Conservation (phyloP, 192 early-diverging fungal species). For the Podila clonocystis region DNA sequence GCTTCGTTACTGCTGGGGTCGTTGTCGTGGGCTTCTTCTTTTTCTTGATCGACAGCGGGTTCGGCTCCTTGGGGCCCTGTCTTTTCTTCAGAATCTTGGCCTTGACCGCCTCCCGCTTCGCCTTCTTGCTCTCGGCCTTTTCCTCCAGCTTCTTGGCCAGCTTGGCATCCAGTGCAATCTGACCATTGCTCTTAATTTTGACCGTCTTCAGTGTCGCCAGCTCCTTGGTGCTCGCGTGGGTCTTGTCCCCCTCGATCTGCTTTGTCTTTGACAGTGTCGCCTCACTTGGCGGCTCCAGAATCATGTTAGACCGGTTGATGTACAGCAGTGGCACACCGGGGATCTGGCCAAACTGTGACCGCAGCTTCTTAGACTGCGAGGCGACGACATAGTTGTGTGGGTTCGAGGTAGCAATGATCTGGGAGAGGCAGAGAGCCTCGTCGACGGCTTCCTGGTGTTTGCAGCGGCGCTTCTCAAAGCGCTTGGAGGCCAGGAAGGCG, state of each 20-base stretch:
- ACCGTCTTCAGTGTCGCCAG: constrained; percentile 58
- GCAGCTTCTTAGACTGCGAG: constrained; percentile 77
- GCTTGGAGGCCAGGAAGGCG: constrained; percentile 67
- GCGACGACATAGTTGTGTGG: constrained; percentile 89
- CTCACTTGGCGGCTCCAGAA: constrained; percentile 81
- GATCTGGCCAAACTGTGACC: constrained; percentile 68
- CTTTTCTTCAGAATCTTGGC: constrained; percentile 59
- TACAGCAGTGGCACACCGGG: constrained; percentile 91
- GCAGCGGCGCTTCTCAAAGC: constrained; percentile 86
- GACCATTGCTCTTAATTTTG: constrained; percentile 55
- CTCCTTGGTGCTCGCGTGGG: constrained; percentile 55
- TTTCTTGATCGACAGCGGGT: constrained; percentile 91
- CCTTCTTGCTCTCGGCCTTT: constrained; percentile 44
- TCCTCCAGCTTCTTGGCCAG: constrained; percentile 58
- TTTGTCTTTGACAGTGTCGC: constrained; percentile 57
- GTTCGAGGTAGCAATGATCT: constrained; percentile 80
- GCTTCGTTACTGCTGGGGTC: constrained; percentile 36
- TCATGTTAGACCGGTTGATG: constrained; percentile 77
- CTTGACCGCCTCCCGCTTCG: constrained; percentile 39
- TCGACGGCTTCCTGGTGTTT: constrained; percentile 72
- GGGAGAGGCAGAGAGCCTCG: constrained; percentile 74
- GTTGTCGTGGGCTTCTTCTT: constrained; percentile 60
- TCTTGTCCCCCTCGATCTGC: constrained; percentile 54
- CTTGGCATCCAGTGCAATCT: constrained; percentile 31
- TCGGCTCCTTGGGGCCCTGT: constrained; percentile 84